Evolutionary conservation across 1,284 basidiomycete species (phyloP), one percentile per base, ranked within the genome.

Genomic region (Afroboletus lepidellus): DNA sequence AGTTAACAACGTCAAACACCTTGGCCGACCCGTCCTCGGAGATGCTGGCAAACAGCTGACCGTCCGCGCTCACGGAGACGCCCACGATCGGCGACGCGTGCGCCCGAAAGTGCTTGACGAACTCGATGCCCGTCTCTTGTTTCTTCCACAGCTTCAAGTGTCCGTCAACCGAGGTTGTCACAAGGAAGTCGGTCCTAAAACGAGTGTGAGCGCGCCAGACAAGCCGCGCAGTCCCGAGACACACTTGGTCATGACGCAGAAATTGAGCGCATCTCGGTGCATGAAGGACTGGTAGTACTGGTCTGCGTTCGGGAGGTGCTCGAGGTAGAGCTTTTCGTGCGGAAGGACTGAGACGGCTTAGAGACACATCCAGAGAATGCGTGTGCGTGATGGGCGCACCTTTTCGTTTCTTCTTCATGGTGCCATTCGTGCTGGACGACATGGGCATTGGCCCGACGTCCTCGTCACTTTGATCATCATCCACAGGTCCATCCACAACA

Each of bases 71-170:
- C n/a, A 87, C 89, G 37, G 87, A 88, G 8, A 95, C 86, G 2
- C 82, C 86, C 8, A 87, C 78, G 37, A 99, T 82, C 13, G 92
- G 84, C 23, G 82, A 79, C 24, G 97, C 77, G 63, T 98, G 95
- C 2, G 97, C 94, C 38, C 96, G 85, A 71, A 93, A 96, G 61
- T 92, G 88, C 72, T 97, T 95, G 55, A 95, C 91, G 64, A 94
- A 95, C 72, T 96, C 92, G 63, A 95, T 91, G 8, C 94, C 93
- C 6, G 77, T 70, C 13, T 94, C 89, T 72, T 97, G 94, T 73
- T 99, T 99, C 77, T 98, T 98, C 97, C 97, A 99, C 25, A 99
- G 77, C 71, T 99, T 99, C 62, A 99, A 75, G 71, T 96, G 92
- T 1, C 97, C 97, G 65, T 99, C 96, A 12, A 94, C 72, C 2